Evolutionary conservation across 192 early-diverging fungal species (phyloP), one percentile per base, ranked within the genome.

Genomic region (Coemansia erecta): DNA sequence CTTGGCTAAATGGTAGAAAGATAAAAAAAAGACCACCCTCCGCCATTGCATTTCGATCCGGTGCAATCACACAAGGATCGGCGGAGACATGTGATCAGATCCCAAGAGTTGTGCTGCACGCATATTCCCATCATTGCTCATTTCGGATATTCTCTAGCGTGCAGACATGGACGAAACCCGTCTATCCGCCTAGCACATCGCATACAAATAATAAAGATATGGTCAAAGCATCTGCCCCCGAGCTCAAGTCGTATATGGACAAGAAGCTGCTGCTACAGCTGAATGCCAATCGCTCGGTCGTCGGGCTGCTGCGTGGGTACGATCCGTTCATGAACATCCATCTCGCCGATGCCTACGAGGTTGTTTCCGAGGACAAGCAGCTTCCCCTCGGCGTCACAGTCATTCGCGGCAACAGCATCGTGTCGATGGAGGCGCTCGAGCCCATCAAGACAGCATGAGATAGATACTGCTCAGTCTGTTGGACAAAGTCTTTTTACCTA

Each of bases 311-410:
- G 68, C 90, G 97, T 43, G 96, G 97, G n/a, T 99, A 86, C 67
- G 97, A 99, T 68, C 89, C 97, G 17, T 99, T 98, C 81, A 96
- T 99, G 97, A 99, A 99, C 82, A 68, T 99, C 61, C 94, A 98
- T 33, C 73, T 99, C 61, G 96, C 94, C 57, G 92, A 98, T 41
- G 85, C 94, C 22, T 81, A 88, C 26, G 96, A 99, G 70, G 87
- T 90, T 56, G 74, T 89, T 15, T 81, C 80, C 8, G 84, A 83
- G 2, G 83, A 81, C 21, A 86, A 92, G 57, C 85, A 82, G 44
- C 60, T 81, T n/a, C 60, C 83, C 0, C 90, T 99, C 46, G 95
- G 96, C 50, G 95, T 90, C 72, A 86, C 95, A 58, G 95, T 91
- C 8, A 78, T 89, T 53, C 87, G 89, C 54, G 89, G 89, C 41